Evolutionary conservation across 2,329 filamentous ascomycete genomes (phyloP).

Genomic region (Hypoxylon sp.): DNA sequence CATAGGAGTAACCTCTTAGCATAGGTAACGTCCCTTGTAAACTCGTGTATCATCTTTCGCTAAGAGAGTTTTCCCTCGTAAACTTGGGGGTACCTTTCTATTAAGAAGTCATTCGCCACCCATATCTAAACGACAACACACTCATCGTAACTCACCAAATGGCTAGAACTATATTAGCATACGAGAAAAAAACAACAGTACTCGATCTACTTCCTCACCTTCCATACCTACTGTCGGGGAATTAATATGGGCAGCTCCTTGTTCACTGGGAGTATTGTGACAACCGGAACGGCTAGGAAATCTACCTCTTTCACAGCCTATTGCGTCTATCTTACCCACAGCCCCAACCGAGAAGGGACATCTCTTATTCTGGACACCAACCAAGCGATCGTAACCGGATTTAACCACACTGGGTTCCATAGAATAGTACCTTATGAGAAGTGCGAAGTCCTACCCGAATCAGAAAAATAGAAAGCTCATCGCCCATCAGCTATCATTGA

Average conservation of each 20-base stretch:
- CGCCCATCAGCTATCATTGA: constrained; percentile 9
- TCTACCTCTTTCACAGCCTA: constrained; percentile 21
- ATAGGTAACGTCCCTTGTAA: too few relatives aligned
- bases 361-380: constrained; percentile 26
- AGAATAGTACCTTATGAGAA: constrained; percentile 12
- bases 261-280: constrained; percentile 24
- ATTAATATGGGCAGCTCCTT: neutral
- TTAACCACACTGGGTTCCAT: constrained; percentile 1
- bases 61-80: too few relatives aligned
- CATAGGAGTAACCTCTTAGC: too few relatives aligned
- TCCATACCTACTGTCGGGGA: constrained; percentile 14
- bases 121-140: constrained; percentile 17
- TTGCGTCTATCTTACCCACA: constrained; percentile 21
- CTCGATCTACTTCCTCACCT: constrained; percentile 30
- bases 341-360: constrained; percentile 23
- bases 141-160: constrained; percentile 11
- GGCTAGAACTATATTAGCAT: constrained; percentile 15
- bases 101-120: constrained; percentile 22
- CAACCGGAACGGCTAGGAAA: neutral
- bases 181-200: constrained; percentile 18
- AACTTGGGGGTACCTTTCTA: too few relatives aligned
- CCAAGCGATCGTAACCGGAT: constrained; percentile 18
- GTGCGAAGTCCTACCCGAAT: constrained; percentile 16
- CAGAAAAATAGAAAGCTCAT: constrained; percentile 24
- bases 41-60: too few relatives aligned